Base-by-base conservation (phyloP, 163 green algal species). In the Scenedesmus sp. region DNA sequence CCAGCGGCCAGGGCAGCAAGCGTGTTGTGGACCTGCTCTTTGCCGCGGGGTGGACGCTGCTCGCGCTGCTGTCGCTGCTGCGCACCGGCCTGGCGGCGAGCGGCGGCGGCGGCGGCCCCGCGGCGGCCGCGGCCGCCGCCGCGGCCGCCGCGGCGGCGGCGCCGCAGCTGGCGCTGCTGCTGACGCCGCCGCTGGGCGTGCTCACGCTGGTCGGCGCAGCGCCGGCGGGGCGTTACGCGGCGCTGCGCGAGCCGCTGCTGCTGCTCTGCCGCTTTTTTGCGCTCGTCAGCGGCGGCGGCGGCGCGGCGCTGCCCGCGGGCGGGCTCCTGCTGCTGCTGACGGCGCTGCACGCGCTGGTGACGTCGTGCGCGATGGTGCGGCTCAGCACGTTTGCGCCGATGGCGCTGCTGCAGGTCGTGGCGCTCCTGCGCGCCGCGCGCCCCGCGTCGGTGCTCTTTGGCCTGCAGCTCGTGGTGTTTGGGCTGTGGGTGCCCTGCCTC, bases 301-400 rank as follows among this genome's bases (percentile, higher is more conserved):
- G 10, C 9, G 29, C 13, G 3, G 5, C 24, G 9, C 20, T 42
- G 26, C 56, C 22, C 18, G 22, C 56, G 9, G 20, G 56, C 56
- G 24, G 20, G 11, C 15, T 14, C 9, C 6, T 63, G 26, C 56
- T 63, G 56, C 56, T 63, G 56, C 56, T 63, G 22, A 34, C 56
- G 33, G 18, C 44, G 58, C 9, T 45, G 58, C 58, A 50, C 24
- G 58, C 58, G 10, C 24, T 50, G 1, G 33, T 31, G 7, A 31
- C 39, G 7, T 24, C 56, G 24, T 63, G 56, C 56, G 39, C n/a
- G 4, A 66, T 66, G 58, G 31, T 66, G 58, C 58, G 58, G 2
- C 26, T 66, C 33, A 50, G 15, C 7, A 36, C 58, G 3, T 66
- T 50, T 6, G 9, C 44, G 5, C 58, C 58, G 10, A 45, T 66